A percentile compares a stretch with the other conserved stretches of the same genome.
Conservation (phyloP, 495 filamentous ascomycete genomes). For the Hyaloscypha hepaticicola region DNA sequence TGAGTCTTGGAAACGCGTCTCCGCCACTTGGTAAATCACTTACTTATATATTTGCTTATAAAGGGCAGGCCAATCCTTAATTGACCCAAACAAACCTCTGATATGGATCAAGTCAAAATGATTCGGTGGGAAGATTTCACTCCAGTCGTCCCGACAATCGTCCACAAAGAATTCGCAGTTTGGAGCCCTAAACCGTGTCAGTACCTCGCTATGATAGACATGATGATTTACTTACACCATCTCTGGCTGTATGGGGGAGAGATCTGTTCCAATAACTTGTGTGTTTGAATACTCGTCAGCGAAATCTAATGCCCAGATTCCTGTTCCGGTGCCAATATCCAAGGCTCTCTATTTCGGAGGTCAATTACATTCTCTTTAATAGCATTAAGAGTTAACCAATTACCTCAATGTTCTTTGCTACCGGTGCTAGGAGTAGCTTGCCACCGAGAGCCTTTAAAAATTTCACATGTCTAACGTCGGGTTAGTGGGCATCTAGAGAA, state of each 20-base stretch:
- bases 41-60: slow-evolving; percentile 26
- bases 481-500: neutral
- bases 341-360: slow-evolving; percentile 18
- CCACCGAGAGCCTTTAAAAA: slow-evolving; percentile 35
- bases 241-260: slow-evolving; percentile 48
- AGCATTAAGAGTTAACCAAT: too few species aligned
- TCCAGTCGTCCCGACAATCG: slow-evolving; percentile 55
- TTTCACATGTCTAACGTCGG: slow-evolving; percentile 36
- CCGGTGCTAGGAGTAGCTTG: slow-evolving; percentile 37
- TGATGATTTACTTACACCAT: slow-evolving; percentile 36
- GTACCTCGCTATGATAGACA: neutral
- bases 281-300: slow-evolving; percentile 50
- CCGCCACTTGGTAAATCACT: neutral
- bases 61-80: slow-evolving; percentile 36
- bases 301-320: slow-evolving; percentile 58
- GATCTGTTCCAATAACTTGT: slow-evolving; percentile 53
- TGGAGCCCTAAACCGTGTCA: slow-evolving; percentile 35
- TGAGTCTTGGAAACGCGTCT: too few species aligned
- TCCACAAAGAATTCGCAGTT: slow-evolving; percentile 55
- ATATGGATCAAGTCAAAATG: slow-evolving; percentile 56
- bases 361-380: neutral
- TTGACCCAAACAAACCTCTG: slow-evolving; percentile 44
- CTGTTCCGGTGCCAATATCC: slow-evolving; percentile 29
- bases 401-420: slow-evolving; percentile 21
- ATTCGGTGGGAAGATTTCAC: slow-evolving; percentile 40